A percentile compares a stretch with the other conserved stretches of the same genome.
Conservation (phyloP, 768 basidiomycete genomes). For the Hypholoma fasciculare region DNA sequence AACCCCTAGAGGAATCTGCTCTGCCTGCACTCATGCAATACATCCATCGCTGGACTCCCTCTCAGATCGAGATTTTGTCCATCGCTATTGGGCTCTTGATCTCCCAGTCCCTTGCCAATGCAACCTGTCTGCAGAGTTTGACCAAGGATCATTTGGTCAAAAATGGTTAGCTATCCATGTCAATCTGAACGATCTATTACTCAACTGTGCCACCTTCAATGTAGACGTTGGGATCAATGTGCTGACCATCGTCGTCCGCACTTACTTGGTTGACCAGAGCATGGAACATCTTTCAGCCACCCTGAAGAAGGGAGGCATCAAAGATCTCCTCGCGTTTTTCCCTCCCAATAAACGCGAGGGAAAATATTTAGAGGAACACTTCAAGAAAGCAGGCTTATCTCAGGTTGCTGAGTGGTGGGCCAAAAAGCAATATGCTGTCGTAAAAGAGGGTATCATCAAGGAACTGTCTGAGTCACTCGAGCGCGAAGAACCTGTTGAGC, state of each 20-base stretch:
- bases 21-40: conserved; percentile 88
- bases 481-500: conserved; percentile 65
- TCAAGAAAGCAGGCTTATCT: conserved; percentile 75
- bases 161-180: conserved; percentile 58
- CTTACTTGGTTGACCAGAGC: conserved; percentile 78
- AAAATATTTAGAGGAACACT: conserved; percentile 79
- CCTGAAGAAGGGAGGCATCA: conserved; percentile 85
- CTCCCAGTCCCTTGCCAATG: conserved; percentile 78
- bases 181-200: not conserved
- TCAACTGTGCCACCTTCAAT: not conserved
- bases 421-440: conserved; percentile 82
- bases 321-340: conserved; percentile 87
- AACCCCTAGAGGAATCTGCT: conserved; percentile 85
- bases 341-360: conserved; percentile 78
- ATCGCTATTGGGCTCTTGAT: conserved; percentile 81
- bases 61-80: conserved; percentile 81
- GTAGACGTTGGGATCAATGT: conserved; percentile 78
- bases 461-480: conserved; percentile 72
- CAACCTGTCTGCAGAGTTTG: conserved; percentile 76
- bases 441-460: conserved; percentile 74
- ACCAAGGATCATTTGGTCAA: conserved; percentile 95
- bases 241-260: conserved; percentile 76
- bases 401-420: conserved; percentile 93
- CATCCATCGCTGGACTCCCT: conserved; percentile 78
- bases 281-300: conserved; percentile 86